Percentiles rank a stretch among this genome's conserved stretches.
Conservation (phyloP, 495 filamentous ascomycete species). For the Xylaria grammica region DNA sequence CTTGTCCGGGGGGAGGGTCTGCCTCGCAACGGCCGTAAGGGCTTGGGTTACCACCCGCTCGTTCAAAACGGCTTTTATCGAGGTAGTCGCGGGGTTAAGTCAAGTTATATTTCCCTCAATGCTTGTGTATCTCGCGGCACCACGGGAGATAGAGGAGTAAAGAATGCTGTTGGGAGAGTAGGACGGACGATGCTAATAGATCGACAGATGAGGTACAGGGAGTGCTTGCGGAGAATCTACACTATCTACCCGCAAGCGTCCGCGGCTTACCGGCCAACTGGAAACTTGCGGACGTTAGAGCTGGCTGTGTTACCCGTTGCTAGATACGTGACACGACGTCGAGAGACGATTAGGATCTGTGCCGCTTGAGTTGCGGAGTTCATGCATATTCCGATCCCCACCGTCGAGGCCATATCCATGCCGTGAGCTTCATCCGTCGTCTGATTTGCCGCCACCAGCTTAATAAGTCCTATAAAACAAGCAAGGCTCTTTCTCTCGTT, state of each 20-base stretch:
- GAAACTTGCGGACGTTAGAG: conserved; percentile 3
- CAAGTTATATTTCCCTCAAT: no score
- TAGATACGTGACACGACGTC: conserved; percentile 17
- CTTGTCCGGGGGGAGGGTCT: neutral
- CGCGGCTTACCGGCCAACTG: neutral
- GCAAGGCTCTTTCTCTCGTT: neutral
- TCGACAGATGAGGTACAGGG: neutral
- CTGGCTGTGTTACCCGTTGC: conserved; percentile 1
- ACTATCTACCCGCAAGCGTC: conserved; percentile 7
- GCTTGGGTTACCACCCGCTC: neutral
- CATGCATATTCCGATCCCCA: conserved; percentile 5
- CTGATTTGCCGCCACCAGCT: neutral
- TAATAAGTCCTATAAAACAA: neutral
- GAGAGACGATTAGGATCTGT: conserved; percentile 4
- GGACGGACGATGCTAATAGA: neutral
- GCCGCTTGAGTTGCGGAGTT: neutral
- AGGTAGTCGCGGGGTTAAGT: neutral
- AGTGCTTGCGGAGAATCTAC: conserved; percentile 1
- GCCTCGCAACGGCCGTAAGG: conserved; percentile 39
- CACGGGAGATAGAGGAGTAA: no score
- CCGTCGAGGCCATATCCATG: neutral
- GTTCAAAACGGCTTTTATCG: neutral
- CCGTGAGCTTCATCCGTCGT: neutral
- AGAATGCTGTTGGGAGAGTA: neutral
- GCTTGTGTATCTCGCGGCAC: no score